phyloP scores from a whole-genome alignment of 768 basidiomycete genomes.

The Termitomyces sp. region DNA sequence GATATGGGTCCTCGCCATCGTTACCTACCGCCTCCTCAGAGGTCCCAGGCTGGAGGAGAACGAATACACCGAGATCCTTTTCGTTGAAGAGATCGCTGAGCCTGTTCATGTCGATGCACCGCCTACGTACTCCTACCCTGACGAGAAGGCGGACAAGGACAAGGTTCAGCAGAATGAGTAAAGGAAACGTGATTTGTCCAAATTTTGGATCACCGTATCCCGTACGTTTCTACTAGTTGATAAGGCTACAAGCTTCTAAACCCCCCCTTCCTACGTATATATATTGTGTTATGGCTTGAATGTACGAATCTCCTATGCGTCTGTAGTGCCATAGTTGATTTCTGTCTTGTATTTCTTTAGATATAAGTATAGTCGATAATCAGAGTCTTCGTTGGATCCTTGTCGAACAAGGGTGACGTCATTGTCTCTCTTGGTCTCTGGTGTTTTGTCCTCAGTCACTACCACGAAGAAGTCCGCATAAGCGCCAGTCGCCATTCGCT shows the following conservation, averaged over 20 bases:
- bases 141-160: slow-evolving; percentile 41
- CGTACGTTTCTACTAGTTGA: background rate
- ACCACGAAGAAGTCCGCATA: too few species aligned
- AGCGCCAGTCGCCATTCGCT: too few species aligned
- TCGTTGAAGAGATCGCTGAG: slow-evolving; percentile 42
- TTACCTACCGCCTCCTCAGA: slow-evolving; percentile 55
- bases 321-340: background rate
- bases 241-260: background rate
- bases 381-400: too few species aligned
- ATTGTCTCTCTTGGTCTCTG: too few species aligned
- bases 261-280: background rate
- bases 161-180: slow-evolving; percentile 16
- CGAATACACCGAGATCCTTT: slow-evolving; percentile 40
- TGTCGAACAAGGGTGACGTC: too few species aligned
- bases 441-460: too few species aligned
- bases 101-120: slow-evolving; percentile 44
- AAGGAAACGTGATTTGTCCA: background rate
- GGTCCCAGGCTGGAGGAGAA: slow-evolving; percentile 41
- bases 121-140: slow-evolving; percentile 50
- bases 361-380: too few species aligned
- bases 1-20: slow-evolving; percentile 68
- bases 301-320: background rate
- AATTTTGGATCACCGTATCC: background rate
- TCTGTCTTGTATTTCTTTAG: too few species aligned
- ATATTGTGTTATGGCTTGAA: background rate